Percentiles rank a stretch among this genome's conserved stretches.
These are phyloP conservation scores for Themeda triandra DNA, from an alignment of 176 grass and related monocot genomes.

Conservation along the genomic window DNA sequence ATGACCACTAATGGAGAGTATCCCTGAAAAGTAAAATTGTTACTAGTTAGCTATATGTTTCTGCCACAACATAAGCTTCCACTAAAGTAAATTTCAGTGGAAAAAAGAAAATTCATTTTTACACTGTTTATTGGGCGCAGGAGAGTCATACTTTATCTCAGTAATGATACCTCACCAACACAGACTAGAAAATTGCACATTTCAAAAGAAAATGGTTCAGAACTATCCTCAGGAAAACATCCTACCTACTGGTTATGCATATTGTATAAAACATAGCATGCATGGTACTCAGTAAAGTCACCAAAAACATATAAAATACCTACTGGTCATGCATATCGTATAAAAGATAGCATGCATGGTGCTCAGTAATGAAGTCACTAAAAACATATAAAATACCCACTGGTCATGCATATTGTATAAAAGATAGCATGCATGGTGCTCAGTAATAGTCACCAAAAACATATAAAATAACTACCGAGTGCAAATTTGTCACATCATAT, in stretches of 20 bases:
- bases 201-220: neutral
- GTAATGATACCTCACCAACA: neutral
- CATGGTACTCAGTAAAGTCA: neutral
- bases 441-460: neutral
- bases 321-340: neutral
- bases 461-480: neutral
- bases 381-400: neutral
- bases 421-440: neutral
- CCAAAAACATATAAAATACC: neutral
- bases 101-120: neutral
- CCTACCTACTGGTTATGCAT: neutral
- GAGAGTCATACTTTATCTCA: neutral
- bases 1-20: neutral
- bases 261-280: neutral
- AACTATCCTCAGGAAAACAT: neutral
- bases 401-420: neutral
- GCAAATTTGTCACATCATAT: neutral
- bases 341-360: neutral
- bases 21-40: conserved; percentile 2
- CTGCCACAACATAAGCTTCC: neutral
- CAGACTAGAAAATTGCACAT: neutral
- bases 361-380: neutral
- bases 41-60: conserved; percentile 11
- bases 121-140: neutral
- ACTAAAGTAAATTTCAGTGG: neutral